These are phyloP conservation scores for Suillus brevipes DNA, from an alignment of 768 basidiomycete species.

Conservation along the genomic window DNA sequence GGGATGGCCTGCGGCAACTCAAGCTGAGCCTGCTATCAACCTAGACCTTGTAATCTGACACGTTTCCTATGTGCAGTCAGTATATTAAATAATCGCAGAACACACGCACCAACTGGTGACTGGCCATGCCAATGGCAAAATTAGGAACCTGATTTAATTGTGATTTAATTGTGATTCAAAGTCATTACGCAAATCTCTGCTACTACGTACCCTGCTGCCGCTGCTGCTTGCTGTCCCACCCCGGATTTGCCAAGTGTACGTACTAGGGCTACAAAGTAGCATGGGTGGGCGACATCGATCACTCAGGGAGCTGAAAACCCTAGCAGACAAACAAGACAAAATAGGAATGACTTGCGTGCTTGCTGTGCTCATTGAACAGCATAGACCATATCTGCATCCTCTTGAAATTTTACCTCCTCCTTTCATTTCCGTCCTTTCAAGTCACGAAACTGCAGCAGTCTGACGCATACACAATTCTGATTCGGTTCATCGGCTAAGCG, in stretches of 20 bases:
- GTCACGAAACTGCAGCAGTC: background rate
- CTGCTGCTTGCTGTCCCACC: background rate
- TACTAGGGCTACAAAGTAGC: background rate
- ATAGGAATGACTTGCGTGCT: constrained; percentile 17
- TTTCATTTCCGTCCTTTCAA: background rate
- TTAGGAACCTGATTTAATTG: background rate
- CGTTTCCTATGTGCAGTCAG: background rate
- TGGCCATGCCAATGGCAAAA: background rate
- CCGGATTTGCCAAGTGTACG: background rate
- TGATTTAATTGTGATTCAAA: background rate
- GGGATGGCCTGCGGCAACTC: background rate
- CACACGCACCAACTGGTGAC: background rate
- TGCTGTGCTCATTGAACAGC: constrained; percentile 6
- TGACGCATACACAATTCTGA: background rate
- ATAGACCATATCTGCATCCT: constrained; percentile 10
- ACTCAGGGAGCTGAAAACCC: background rate
- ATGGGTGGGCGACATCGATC: background rate
- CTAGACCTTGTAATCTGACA: background rate
- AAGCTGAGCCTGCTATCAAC: background rate
- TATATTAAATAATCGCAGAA: background rate
- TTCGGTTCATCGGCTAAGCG: constrained; percentile 2
- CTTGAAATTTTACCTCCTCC: constrained; percentile 1
- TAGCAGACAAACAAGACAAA: constrained; percentile 36
- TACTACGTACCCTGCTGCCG: background rate
- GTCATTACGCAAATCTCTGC: background rate